A percentile compares a stretch with the other conserved stretches of the same genome.
Evolutionary conservation across 192 early-diverging fungal genomes (phyloP).

Genomic region (Entophlyctis luteolus): DNA sequence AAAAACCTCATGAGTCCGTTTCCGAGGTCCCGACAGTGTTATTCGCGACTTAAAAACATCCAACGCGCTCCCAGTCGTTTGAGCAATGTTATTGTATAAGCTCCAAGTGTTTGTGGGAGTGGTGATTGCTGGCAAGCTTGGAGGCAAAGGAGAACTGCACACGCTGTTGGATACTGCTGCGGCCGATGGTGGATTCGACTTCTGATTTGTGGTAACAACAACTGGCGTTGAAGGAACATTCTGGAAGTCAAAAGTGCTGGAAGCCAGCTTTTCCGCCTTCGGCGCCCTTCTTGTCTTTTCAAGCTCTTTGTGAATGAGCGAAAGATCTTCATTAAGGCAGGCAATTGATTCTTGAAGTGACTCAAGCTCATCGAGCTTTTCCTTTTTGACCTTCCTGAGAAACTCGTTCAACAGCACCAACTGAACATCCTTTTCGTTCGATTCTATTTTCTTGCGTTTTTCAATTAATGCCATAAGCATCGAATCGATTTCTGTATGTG

Average conservation of each 20-base stretch:
- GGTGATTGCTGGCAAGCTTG: not conserved
- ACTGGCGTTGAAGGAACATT: constrained; percentile 19
- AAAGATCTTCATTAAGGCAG: constrained; percentile 46
- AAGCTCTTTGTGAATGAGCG: constrained; percentile 36
- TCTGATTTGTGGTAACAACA: not conserved
- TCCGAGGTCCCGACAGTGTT: not conserved
- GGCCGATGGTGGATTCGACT: not conserved
- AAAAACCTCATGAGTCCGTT: not conserved
- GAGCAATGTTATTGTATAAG: too few species aligned
- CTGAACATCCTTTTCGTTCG: constrained; percentile 53
- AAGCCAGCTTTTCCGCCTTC: not conserved
- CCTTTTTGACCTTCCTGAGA: constrained; percentile 52
- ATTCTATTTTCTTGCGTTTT: constrained; percentile 59
- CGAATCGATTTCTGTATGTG: constrained; percentile 55
- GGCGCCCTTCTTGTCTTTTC: not conserved
- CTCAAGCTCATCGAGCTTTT: constrained; percentile 50
- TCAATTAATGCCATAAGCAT: constrained; percentile 56
- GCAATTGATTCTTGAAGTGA: constrained; percentile 39
- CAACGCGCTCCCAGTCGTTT: too few species aligned
- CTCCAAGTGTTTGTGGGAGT: too few species aligned
- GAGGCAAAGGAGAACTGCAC: constrained; percentile 17
- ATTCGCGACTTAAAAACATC: too few species aligned
- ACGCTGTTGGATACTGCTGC: constrained; percentile 1
- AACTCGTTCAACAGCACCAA: constrained; percentile 63
- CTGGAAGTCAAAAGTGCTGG: not conserved